These are phyloP conservation scores for Ceratobasidium papillatum DNA, from an alignment of 1,284 basidiomycete species.

Conservation along the genomic window DNA sequence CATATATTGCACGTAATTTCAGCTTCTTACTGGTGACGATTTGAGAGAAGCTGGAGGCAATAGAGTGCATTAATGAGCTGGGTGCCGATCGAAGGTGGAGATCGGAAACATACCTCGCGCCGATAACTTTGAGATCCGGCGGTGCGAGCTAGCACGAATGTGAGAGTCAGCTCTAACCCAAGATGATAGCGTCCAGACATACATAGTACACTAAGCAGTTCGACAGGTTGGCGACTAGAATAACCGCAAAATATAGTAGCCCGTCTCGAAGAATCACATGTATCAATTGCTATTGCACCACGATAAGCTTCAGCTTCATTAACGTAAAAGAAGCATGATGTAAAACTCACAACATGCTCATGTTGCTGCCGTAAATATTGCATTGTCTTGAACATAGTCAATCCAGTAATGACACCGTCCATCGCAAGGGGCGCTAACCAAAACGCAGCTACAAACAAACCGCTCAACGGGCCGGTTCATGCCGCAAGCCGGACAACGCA, in stretches of 20 bases:
- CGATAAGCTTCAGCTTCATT: not conserved
- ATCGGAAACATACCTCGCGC: slow-evolving; percentile 19
- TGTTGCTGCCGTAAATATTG: not conserved
- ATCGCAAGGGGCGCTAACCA: slow-evolving; percentile 28
- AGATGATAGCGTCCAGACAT: not conserved
- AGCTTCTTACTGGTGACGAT: slow-evolving; percentile 21
- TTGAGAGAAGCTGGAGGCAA: slow-evolving; percentile 15
- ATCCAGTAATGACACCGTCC: slow-evolving; percentile 15
- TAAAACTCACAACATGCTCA: slow-evolving; percentile 6
- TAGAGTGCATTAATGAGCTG: not conserved
- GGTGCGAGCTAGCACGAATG: slow-evolving; percentile 10
- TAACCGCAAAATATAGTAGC: slow-evolving; percentile 28
- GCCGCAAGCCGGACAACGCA: not conserved
- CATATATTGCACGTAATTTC: not conserved
- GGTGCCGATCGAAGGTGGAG: not conserved
- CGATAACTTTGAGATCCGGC: slow-evolving; percentile 20
- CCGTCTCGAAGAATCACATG: slow-evolving; percentile 31
- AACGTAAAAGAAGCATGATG: not conserved
- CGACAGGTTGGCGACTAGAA: slow-evolving; percentile 20
- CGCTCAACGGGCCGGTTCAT: not conserved
- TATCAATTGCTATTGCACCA: not conserved
- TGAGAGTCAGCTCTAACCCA: not conserved
- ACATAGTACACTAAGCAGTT: slow-evolving; percentile 31
- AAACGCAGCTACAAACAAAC: slow-evolving; percentile 7
- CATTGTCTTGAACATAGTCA: slow-evolving; percentile 27